These are phyloP conservation scores for Mucor velutinosus DNA, from an alignment of 371 early-diverging fungal species.

Conservation along the genomic window DNA sequence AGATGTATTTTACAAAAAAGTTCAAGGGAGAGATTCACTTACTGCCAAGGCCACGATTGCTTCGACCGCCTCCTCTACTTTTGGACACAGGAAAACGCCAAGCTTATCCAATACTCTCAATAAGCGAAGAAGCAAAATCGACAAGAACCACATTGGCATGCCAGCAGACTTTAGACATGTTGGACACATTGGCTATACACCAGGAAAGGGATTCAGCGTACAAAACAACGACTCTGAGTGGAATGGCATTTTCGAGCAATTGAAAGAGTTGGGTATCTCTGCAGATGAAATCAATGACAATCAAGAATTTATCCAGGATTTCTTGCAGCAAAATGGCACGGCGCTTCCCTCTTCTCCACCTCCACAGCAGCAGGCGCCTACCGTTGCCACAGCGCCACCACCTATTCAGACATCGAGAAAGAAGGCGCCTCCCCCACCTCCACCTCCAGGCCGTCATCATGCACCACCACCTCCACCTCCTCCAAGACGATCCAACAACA, in stretches of 20 bases:
- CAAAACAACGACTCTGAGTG: slow-evolving; percentile 82
- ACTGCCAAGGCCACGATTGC: slow-evolving; percentile 33
- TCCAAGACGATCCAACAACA: slow-evolving; percentile 14
- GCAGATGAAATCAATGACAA: slow-evolving; percentile 66
- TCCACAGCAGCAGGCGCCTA: not conserved
- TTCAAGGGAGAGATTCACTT: slow-evolving; percentile 53
- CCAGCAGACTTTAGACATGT: slow-evolving; percentile 83
- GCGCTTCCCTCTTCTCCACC: not conserved
- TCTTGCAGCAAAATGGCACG: slow-evolving; percentile 48
- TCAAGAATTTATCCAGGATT: slow-evolving; percentile 55
- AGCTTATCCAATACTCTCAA: slow-evolving; percentile 5
- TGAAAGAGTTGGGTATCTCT: slow-evolving; percentile 81
- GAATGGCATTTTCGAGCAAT: slow-evolving; percentile 72
- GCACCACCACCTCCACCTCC: slow-evolving; percentile 22
- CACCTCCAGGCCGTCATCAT: slow-evolving; percentile 24
- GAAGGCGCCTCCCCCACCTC: slow-evolving; percentile 35
- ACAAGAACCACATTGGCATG: slow-evolving; percentile 75
- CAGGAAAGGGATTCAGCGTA: slow-evolving; percentile 79
- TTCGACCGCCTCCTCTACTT: not conserved
- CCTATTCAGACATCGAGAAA: slow-evolving; percentile 19
- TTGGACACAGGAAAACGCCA: not conserved
- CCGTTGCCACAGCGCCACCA: slow-evolving; percentile 11
- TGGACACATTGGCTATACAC: slow-evolving; percentile 79
- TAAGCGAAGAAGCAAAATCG: slow-evolving; percentile 49
- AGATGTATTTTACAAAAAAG: slow-evolving; percentile 70